Conservation (phyloP, 192 early-diverging fungal genomes). For the Jimgerdemannia flammicorona region DNA sequence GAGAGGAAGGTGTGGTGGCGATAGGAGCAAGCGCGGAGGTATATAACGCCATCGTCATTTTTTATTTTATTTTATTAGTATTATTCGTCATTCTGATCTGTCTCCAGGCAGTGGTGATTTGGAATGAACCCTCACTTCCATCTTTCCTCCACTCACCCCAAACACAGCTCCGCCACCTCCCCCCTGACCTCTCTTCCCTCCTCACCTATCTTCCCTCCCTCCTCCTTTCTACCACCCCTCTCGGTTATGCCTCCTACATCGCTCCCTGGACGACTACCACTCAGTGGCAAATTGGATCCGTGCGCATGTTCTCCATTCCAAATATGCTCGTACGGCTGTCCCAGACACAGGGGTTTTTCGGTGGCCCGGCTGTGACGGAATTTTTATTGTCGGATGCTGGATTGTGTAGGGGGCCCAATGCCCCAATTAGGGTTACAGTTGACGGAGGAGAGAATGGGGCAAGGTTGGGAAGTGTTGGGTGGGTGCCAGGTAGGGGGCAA, state of each 20-base stretch:
- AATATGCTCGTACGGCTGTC: background rate
- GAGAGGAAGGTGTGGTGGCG: background rate
- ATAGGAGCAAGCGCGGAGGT: background rate
- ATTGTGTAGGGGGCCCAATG: background rate
- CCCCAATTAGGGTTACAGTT: background rate
- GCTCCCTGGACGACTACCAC: background rate
- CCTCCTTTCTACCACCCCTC: background rate
- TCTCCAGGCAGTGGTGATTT: background rate
- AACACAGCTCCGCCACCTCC: background rate
- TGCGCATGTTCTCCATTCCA: background rate
- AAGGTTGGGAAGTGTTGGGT: background rate
- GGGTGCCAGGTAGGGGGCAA: background rate
- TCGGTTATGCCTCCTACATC: background rate
- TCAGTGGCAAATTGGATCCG: background rate
- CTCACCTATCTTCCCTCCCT: background rate
- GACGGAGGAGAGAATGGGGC: background rate
- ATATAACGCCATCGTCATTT: background rate
- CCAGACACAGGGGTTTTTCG: background rate
- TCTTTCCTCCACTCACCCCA: background rate
- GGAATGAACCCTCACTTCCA: background rate
- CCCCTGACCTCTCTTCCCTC: background rate
- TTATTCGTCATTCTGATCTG: background rate
- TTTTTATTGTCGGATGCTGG: background rate
- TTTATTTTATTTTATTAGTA: background rate
- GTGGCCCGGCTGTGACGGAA: background rate